Conservation (phyloP, 768 basidiomycete species). For the Pleurotus ostreatus region DNA sequence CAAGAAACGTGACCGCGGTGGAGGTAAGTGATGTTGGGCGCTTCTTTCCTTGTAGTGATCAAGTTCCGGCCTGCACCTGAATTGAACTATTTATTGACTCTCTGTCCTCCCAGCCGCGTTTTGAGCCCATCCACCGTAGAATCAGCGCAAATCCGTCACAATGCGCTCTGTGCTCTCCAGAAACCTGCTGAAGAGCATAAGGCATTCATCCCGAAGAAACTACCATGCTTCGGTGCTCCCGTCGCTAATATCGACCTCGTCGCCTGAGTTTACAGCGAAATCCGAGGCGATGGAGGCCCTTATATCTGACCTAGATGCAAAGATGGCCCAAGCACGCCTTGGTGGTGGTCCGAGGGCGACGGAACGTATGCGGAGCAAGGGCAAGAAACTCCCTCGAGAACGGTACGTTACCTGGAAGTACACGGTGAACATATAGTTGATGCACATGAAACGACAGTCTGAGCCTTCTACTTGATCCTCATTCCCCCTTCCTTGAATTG, state of each 20-base stretch:
- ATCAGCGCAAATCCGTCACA: neutral
- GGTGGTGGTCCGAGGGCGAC: slow-evolving; percentile 78
- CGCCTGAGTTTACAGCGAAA: slow-evolving; percentile 69
- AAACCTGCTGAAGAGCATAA: slow-evolving; percentile 11
- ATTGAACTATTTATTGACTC: neutral
- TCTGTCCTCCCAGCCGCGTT: neutral
- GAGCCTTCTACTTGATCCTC: slow-evolving; percentile 72
- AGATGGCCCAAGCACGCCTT: slow-evolving; percentile 51
- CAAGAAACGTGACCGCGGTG: too few species aligned
- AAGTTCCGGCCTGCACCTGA: slow-evolving; percentile 1
- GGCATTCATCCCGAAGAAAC: slow-evolving; percentile 22
- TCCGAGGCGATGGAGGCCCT: slow-evolving; percentile 66
- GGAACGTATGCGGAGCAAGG: slow-evolving; percentile 69
- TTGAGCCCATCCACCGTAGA: neutral
- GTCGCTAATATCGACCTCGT: slow-evolving; percentile 61
- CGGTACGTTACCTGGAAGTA: slow-evolving; percentile 42
- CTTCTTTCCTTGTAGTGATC: slow-evolving; percentile 5
- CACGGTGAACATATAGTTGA: neutral
- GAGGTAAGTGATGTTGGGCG: neutral
- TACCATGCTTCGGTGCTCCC: slow-evolving; percentile 78
- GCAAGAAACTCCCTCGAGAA: slow-evolving; percentile 83
- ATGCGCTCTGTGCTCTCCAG: slow-evolving; percentile 19
- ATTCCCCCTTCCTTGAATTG: slow-evolving; percentile 87
- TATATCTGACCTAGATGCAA: slow-evolving; percentile 59
- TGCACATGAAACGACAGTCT: slow-evolving; percentile 40